Evolutionary conservation across 441 rosid species (phyloP), one percentile per base, ranked within the genome.

Genomic region (Erysimum cheiri): DNA sequence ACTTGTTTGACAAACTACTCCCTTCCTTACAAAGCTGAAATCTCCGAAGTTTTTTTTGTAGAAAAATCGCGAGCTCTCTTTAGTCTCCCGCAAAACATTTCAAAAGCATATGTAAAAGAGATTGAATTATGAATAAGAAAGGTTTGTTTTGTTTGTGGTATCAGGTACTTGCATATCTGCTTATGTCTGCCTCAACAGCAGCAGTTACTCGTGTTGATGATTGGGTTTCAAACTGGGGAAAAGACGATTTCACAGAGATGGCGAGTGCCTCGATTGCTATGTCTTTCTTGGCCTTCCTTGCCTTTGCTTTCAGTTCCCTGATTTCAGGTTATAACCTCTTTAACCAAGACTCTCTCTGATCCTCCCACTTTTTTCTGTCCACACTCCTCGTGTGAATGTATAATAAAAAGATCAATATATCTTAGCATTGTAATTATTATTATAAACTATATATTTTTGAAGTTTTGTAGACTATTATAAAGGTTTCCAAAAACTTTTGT

Each of bases 171-270:
- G 96, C 97, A 35, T 95, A 95, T 78, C 84, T 95, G 64, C 84
- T 95, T 75, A 84, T 95, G 71, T 89, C 93, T 4, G 93, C 95
- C 3, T 77, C 98, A 39, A 90, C 99, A 1, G 81, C 99, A 0
- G 96, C 98, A 43, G 99, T 92, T 2, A 92, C 93, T 10, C 83
- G 97, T 7, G 95, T 90, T 3, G 88, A 82, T 32, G 96, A 95
- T 64, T 95, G 99, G 99, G 85, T 90, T 57, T 81, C 97, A 7
- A 95, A 92, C 62, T 95, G 99, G 99, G 99, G 98, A 29, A 92
- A 89, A 62, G 99, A 95, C 52, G 83, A 84, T 46, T 95, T 95
- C 84, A 95, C 99, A 0, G 79, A 84, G 77, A 92, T 85, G 98
- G 97, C 98, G 1, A 89, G 80, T 75, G 98, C 92, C 15, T 95